These are phyloP conservation scores for Phoma sp. DNA, from an alignment of 2,329 filamentous ascomycete genomes.

Conservation along the genomic window DNA sequence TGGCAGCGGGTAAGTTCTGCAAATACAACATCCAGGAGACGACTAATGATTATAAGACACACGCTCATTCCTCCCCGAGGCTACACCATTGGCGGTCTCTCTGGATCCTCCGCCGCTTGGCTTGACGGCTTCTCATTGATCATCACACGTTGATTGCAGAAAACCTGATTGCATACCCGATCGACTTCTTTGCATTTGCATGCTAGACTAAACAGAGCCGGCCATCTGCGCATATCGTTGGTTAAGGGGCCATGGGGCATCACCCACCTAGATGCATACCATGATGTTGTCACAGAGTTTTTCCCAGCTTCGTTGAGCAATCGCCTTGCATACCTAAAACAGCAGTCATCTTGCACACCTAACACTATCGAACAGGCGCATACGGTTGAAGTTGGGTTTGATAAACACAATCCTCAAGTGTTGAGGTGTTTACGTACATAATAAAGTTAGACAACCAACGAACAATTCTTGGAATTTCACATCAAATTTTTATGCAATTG, in stretches of 20 bases:
- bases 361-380: not conserved
- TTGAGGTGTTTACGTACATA: slow-evolving; percentile 7
- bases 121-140: slow-evolving; percentile 86
- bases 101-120: slow-evolving; percentile 80
- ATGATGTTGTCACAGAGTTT: too few species aligned
- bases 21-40: not conserved
- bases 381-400: not conserved
- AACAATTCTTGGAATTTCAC: not conserved
- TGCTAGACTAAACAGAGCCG: not conserved
- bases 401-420: not conserved
- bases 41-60: slow-evolving; percentile 62
- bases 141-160: slow-evolving; percentile 66
- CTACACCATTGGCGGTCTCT: slow-evolving; percentile 85
- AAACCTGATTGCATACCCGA: not conserved
- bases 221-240: not conserved
- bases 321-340: not conserved
- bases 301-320: too few species aligned
- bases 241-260: not conserved
- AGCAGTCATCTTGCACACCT: not conserved
- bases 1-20: slow-evolving; percentile 76
- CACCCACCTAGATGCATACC: too few species aligned
- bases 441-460: slow-evolving; percentile 1
- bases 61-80: slow-evolving; percentile 88
- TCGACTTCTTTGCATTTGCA: not conserved
- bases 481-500: not conserved